phyloP scores from a whole-genome alignment of 768 basidiomycete species.

The Trametes elegans region DNA sequence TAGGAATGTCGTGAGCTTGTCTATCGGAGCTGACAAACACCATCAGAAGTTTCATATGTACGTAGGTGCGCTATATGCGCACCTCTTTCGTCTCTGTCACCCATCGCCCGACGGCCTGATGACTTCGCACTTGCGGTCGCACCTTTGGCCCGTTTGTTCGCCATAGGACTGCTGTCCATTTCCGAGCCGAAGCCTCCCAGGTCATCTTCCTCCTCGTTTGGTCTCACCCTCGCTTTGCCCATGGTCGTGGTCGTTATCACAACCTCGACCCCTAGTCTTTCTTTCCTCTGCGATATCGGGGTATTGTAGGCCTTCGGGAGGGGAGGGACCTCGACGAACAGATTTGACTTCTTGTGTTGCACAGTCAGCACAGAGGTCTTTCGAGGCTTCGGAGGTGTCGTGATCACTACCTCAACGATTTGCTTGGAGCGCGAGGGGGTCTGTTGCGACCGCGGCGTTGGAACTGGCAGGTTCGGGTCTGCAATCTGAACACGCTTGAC shows the following conservation, averaged over 20 bases:
- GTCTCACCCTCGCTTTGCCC: conserved; percentile 30
- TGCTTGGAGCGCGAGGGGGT: not conserved
- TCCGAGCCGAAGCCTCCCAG: conserved; percentile 60
- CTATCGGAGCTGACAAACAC: conserved; percentile 51
- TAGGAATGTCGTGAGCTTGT: conserved; percentile 72
- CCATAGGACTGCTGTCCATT: conserved; percentile 33
- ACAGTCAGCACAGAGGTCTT: conserved; percentile 10
- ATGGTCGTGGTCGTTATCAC: conserved; percentile 9
- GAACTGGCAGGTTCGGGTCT: conserved; percentile 18
- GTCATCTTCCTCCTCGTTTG: conserved; percentile 39
- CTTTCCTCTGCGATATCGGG: conserved; percentile 19
- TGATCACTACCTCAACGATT: conserved; percentile 12
- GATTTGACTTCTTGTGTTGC: conserved; percentile 23
- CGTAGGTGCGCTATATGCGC: conserved; percentile 11
- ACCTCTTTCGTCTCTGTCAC: conserved; percentile 79
- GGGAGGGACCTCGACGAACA: conserved; percentile 32
- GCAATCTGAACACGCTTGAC: conserved; percentile 52
- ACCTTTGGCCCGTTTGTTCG: conserved; percentile 3
- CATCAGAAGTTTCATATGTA: conserved; percentile 1
- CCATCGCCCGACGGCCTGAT: conserved; percentile 54
- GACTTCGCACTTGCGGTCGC: conserved; percentile 41
- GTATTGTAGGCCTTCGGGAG: conserved; percentile 24
- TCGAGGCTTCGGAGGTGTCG: conserved; percentile 10
- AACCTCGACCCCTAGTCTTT: conserved; percentile 19
- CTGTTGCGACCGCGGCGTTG: conserved; percentile 18